Evolutionary conservation across 768 basidiomycete species (phyloP).

Genomic region (Tremella mesenterica): DNA sequence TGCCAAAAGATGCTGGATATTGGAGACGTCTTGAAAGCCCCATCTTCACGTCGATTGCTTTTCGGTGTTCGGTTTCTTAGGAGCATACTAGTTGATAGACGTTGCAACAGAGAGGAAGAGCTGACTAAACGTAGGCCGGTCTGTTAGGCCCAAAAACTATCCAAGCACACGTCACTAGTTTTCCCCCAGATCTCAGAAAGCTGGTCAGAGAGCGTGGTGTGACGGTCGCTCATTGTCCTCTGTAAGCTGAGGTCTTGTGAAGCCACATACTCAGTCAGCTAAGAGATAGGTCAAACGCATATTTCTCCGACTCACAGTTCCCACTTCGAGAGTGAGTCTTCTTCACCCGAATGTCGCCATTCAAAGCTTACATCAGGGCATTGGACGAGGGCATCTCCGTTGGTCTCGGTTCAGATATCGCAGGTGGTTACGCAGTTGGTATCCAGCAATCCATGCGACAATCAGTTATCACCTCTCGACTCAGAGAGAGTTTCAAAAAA

Average conservation of each 20-base stretch:
- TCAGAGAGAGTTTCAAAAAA: constrained; percentile 52
- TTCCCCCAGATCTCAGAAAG: constrained; percentile 51
- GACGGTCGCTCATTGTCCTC: constrained; percentile 74
- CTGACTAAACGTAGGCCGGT: constrained; percentile 48
- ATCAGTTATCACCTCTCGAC: constrained; percentile 62
- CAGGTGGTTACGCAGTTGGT: constrained; percentile 73
- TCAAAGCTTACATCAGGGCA: constrained; percentile 54
- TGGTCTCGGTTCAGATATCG: constrained; percentile 76
- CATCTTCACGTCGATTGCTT: too few species aligned
- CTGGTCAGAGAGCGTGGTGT: constrained; percentile 52
- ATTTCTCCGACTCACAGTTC: constrained; percentile 55
- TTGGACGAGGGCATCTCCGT: constrained; percentile 57
- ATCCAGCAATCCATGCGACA: constrained; percentile 73
- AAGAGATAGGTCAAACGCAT: constrained; percentile 58
- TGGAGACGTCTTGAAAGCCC: too few species aligned
- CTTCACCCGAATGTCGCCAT: background rate
- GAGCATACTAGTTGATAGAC: too few species aligned
- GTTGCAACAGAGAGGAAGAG: background rate
- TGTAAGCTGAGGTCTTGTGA: constrained; percentile 38
- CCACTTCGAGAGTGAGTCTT: constrained; percentile 28
- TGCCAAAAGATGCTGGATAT: too few species aligned
- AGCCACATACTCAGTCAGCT: background rate
- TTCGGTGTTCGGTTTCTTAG: too few species aligned
- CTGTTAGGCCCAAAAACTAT: constrained; percentile 60
- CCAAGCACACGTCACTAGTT: constrained; percentile 84